Evolutionary conservation across 2,329 filamentous ascomycete genomes (phyloP).

Genomic region (Pochonia chlamydosporia): DNA sequence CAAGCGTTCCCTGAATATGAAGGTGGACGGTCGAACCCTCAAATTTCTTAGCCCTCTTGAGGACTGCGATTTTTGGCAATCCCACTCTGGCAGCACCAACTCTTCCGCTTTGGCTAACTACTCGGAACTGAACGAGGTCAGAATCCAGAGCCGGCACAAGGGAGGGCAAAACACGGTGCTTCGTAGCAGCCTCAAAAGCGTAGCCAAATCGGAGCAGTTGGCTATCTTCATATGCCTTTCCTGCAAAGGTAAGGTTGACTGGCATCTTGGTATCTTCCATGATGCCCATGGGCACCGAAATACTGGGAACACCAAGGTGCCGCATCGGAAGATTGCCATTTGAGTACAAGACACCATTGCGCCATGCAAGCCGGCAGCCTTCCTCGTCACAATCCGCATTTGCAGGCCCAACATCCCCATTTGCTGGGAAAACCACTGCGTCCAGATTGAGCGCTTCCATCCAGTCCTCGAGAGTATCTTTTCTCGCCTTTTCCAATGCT

Average conservation of each 20-base stretch:
- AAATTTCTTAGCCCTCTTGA: background rate
- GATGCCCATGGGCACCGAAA: slow-evolving; percentile 48
- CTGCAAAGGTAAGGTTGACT: slow-evolving; percentile 46
- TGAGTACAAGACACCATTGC: slow-evolving; percentile 44
- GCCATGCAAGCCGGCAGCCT: slow-evolving; percentile 12
- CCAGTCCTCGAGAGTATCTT: slow-evolving; percentile 44
- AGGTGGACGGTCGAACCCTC: background rate
- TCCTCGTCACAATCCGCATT: slow-evolving; percentile 34
- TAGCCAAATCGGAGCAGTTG: slow-evolving; percentile 19
- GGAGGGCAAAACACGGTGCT: slow-evolving; percentile 6
- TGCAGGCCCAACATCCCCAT: slow-evolving; percentile 43
- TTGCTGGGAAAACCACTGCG: slow-evolving; percentile 41
- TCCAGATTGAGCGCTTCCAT: slow-evolving; percentile 36
- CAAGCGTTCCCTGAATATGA: background rate
- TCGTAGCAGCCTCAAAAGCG: slow-evolving; percentile 13
- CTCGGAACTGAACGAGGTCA: slow-evolving; percentile 8
- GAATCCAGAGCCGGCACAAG: slow-evolving; percentile 10
- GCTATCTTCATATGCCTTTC: slow-evolving; percentile 39
- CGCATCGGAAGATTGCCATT: slow-evolving; percentile 48
- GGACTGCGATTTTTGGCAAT: background rate
- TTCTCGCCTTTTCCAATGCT: slow-evolving; percentile 41
- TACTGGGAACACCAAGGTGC: slow-evolving; percentile 48
- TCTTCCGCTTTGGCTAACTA: too few relatives aligned
- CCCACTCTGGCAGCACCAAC: too few relatives aligned
- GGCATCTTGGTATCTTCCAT: slow-evolving; percentile 42